Conservation (phyloP, 179 eudicot species). For the Heliamphora pulchella region DNA sequence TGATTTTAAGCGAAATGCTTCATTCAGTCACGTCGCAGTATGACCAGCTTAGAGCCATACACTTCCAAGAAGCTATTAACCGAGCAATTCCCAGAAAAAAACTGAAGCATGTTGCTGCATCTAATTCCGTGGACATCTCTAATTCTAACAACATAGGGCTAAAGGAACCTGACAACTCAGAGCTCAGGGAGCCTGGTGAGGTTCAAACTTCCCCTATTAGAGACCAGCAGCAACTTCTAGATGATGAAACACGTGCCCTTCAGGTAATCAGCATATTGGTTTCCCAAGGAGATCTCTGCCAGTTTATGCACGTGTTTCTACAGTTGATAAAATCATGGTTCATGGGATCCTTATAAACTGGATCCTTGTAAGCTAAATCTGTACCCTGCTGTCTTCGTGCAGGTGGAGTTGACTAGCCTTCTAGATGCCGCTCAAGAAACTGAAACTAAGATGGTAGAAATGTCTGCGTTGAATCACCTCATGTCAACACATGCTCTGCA, state of each 20-base stretch:
- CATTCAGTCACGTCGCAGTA: conserved; percentile 86
- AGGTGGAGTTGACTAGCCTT: conserved; percentile 74
- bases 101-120: conserved; percentile 28
- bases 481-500: conserved; percentile 93
- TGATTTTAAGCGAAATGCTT: conserved; percentile 86
- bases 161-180: conserved; percentile 30
- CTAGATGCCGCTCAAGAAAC: conserved; percentile 88
- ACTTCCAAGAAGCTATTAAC: conserved; percentile 79
- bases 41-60: conserved; percentile 81
- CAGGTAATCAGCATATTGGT: conserved; percentile 47
- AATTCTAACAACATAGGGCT: conserved; percentile 26
- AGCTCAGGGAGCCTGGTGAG: conserved; percentile 43
- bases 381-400: conserved; percentile 13
- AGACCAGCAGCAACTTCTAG: conserved; percentile 73
- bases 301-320: not conserved
- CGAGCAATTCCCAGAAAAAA: conserved; percentile 76
- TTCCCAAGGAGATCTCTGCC: conserved; percentile 7
- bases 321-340: not conserved
- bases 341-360: not conserved
- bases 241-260: conserved; percentile 93
- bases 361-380: not conserved
- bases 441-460: conserved; percentile 90
- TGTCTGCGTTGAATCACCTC: conserved; percentile 92
- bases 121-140: conserved; percentile 29
- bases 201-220: conserved; percentile 52